Evolutionary conservation across 306 rosid species (phyloP).

Genomic region (Trifolium subterraneum): DNA sequence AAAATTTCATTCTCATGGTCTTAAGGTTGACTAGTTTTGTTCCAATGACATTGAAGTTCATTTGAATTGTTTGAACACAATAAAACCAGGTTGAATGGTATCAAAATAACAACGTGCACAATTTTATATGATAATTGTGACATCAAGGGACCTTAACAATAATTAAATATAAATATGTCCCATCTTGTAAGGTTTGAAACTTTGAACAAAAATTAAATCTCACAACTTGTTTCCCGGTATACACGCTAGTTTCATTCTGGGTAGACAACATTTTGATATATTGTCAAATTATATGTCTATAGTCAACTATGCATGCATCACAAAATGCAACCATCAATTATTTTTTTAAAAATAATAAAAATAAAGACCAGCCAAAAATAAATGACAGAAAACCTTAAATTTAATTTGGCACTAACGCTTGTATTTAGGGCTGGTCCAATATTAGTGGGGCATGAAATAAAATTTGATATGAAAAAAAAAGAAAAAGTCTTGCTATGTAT

Average conservation of each 20-base stretch:
- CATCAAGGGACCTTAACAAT: slow-evolving; percentile 28
- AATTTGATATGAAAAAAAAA: no score
- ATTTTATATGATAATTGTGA: not conserved
- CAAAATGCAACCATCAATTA: slow-evolving; percentile 3
- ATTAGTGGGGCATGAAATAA: no score
- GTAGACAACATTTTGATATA: slow-evolving; percentile 37
- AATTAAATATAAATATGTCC: slow-evolving; percentile 35
- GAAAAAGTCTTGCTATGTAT: no score
- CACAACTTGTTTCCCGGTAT: slow-evolving; percentile 31
- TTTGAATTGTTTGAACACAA: slow-evolving; percentile 44
- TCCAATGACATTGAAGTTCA: slow-evolving; percentile 36
- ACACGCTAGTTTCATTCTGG: slow-evolving; percentile 36
- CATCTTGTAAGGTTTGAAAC: slow-evolving; percentile 26
- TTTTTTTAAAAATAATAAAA: not conserved
- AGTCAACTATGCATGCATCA: slow-evolving; percentile 38
- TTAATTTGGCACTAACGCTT: not conserved
- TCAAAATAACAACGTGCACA: slow-evolving; percentile 4
- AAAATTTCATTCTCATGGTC: slow-evolving; percentile 4
- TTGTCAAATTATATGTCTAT: slow-evolving; percentile 28
- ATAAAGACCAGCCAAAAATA: not conserved
- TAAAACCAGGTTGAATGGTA: slow-evolving; percentile 14
- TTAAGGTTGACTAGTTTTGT: slow-evolving; percentile 43
- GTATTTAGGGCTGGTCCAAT: no score
- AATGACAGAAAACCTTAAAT: not conserved
- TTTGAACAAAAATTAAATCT: slow-evolving; percentile 6